Conservation (phyloP, 257 asterid species). For the Solanum pimpinellifolium region DNA sequence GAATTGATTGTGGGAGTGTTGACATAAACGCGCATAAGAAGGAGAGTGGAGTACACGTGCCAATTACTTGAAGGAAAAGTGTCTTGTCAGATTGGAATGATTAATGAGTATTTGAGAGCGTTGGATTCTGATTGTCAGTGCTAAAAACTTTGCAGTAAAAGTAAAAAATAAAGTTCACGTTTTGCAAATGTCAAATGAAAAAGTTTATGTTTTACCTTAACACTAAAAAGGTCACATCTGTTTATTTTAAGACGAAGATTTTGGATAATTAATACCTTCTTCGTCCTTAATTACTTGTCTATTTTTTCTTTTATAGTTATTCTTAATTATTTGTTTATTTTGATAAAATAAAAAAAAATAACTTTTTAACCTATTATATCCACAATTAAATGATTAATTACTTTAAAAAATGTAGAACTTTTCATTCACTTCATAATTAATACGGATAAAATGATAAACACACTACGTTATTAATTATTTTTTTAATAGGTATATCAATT, state of each 20-base stretch:
- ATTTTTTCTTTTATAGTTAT: no score
- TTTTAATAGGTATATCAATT: no score
- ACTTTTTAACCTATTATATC: no score
- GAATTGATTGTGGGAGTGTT: background rate
- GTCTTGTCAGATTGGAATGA: background rate
- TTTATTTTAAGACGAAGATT: background rate
- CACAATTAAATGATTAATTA: no score
- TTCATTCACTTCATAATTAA: no score
- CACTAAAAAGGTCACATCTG: background rate
- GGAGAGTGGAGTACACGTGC: background rate
- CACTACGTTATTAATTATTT: no score
- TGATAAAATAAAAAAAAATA: no score
- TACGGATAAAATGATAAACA: no score
- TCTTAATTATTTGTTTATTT: rapidly evolving
- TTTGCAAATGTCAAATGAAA: background rate
- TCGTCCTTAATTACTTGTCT: rapidly evolving
- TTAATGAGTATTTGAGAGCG: background rate
- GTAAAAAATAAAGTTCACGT: background rate
- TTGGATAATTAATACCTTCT: background rate
- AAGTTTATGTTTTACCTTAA: background rate
- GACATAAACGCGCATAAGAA: background rate
- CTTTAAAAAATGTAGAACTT: no score
- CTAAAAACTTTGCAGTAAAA: background rate
- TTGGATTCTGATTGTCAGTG: background rate
- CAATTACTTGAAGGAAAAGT: background rate